A percentile compares a stretch with the other conserved stretches of the same genome.
These are phyloP conservation scores for Colletotrichum sublineola DNA, from an alignment of 2,329 filamentous ascomycete species.

Conservation along the genomic window DNA sequence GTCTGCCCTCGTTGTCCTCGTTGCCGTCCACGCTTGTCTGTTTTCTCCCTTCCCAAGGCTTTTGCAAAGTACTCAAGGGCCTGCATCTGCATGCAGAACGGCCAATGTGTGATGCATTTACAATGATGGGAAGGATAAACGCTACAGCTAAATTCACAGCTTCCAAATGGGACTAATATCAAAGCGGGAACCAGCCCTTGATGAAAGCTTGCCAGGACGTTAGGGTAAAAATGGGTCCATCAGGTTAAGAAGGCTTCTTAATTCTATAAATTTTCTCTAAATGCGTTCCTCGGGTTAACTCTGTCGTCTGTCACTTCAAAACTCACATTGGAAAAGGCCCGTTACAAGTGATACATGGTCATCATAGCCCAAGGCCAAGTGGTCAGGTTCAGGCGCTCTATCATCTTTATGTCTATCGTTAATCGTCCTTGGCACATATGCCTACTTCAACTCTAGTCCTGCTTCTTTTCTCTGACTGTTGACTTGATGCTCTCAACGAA, in stretches of 20 bases:
- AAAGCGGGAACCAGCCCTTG: not conserved
- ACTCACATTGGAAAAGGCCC: too few relatives aligned
- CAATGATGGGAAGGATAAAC: not conserved
- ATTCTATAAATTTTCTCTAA: not conserved
- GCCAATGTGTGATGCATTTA: not conserved
- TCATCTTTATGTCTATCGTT: constrained; percentile 17
- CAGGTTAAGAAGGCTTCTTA: not conserved
- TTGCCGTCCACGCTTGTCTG: not conserved
- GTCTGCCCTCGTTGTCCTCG: not conserved
- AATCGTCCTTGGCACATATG: constrained; percentile 17
- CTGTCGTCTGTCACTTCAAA: too few relatives aligned
- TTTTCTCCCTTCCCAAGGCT: not conserved
- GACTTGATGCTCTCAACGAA: constrained; percentile 92
- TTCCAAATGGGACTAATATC: not conserved
- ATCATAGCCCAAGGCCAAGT: not conserved
- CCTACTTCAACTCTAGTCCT: constrained; percentile 13
- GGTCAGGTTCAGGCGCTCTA: not conserved
- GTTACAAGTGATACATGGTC: not conserved
- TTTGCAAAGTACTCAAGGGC: not conserved
- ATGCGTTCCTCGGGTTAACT: not conserved
- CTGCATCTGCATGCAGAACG: not conserved
- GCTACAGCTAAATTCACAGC: too few relatives aligned
- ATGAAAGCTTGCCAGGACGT: not conserved
- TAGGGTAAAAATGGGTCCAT: not conserved
- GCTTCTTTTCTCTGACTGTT: constrained; percentile 73